These are phyloP conservation scores for Linnemannia schmuckeri DNA, from an alignment of 192 early-diverging fungal genomes.

Conservation along the genomic window DNA sequence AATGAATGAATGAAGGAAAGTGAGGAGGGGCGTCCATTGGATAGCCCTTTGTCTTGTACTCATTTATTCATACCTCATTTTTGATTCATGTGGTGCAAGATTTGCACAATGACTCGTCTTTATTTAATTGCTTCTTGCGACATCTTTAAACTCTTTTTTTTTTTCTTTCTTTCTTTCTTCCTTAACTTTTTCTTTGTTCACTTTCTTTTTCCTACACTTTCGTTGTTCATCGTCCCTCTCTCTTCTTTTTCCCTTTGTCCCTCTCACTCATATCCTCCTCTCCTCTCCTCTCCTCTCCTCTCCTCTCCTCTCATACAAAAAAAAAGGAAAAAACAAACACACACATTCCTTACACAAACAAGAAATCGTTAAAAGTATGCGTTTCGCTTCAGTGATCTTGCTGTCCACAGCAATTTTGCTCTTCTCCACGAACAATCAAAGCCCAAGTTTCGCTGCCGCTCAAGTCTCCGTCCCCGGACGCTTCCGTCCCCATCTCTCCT, in stretches of 20 bases:
- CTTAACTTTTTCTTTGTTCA: not conserved
- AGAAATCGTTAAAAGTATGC: not conserved
- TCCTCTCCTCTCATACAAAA: not conserved
- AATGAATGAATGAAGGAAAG: not conserved
- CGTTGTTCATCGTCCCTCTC: too few relatives aligned
- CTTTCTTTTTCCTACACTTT: too few relatives aligned
- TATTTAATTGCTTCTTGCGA: not conserved
- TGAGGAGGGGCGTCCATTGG: not conserved
- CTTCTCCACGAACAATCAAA: not conserved
- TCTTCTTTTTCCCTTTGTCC: too few relatives aligned
- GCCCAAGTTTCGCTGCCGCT: slow-evolving; percentile 9
- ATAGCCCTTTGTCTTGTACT: too few relatives aligned
- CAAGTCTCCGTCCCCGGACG: slow-evolving; percentile 51
- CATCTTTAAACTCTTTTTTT: not conserved
- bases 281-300: too few relatives aligned
- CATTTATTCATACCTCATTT: too few relatives aligned
- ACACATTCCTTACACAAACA: not conserved
- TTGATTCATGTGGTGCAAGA: not conserved
- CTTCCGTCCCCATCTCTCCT: slow-evolving; percentile 13
- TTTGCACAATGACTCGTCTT: not conserved
- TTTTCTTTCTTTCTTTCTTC: not conserved
- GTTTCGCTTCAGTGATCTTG: slow-evolving; percentile 6
- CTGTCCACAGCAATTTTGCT: slow-evolving; percentile 17
- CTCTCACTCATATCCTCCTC: too few relatives aligned
- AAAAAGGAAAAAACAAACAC: not conserved